Conservation (phyloP, 2,329 filamentous ascomycete species). For the Aspergillus fructus region DNA sequence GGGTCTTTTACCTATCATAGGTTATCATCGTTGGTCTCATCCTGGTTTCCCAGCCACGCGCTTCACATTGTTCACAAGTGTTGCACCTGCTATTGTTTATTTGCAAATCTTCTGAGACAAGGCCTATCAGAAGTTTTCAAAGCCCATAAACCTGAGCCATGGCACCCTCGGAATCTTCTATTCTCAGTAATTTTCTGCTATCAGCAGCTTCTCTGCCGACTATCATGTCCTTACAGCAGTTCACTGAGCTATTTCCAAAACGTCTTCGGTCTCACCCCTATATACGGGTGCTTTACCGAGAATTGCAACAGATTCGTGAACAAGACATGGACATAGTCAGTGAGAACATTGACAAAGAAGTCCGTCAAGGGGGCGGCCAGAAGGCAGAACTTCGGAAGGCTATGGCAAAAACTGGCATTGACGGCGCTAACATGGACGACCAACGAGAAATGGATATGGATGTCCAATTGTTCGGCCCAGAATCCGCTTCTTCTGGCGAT, state of each 20-base stretch:
- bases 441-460: conserved; percentile 47
- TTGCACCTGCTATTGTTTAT: neutral
- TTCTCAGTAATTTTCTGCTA: conserved; percentile 76
- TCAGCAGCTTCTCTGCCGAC: conserved; percentile 71
- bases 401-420: conserved; percentile 30
- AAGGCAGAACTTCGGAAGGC: conserved; percentile 39
- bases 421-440: conserved; percentile 33
- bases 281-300: conserved; percentile 71
- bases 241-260: conserved; percentile 73
- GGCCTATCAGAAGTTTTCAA: neutral
- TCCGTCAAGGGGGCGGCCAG: conserved; percentile 36
- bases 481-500: conserved; percentile 41
- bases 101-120: neutral
- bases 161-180: conserved; percentile 71
- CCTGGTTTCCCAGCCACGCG: neutral
- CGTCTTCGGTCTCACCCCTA: conserved; percentile 64
- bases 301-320: conserved; percentile 73
- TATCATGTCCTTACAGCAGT: conserved; percentile 71
- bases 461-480: conserved; percentile 60
- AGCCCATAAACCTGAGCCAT: conserved; percentile 46
- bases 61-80: neutral
- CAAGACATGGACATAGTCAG: conserved; percentile 67
- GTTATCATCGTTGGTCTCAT: too few relatives aligned
- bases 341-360: conserved; percentile 47
- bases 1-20: neutral